Base-by-base conservation (phyloP, 495 filamentous ascomycete genomes). In the Penicillium cosmopolitanum region DNA sequence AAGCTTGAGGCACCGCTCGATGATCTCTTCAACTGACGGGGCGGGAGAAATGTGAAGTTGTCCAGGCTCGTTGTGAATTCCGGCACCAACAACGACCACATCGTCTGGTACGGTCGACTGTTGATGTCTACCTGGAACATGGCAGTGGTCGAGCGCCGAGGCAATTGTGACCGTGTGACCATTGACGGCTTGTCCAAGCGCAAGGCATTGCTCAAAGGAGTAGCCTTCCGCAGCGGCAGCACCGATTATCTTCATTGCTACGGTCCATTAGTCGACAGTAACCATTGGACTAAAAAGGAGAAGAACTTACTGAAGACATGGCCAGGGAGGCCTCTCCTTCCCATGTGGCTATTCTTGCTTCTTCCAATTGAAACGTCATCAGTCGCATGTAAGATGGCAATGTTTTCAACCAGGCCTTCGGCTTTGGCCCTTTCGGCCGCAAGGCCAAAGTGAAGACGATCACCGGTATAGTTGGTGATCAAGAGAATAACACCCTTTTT, bases 261-360 rank as follows among this genome's bases (percentile, higher is more conserved):
- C 18, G 11, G 15, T 21, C 4, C 19, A n/a, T 36, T 5, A 16
- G 40, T 11, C 36, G 15, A 4, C 36, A 12, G 36, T 38, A 38
- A n/a, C 1, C n/a, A 4, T 38, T 9, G 5, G 36, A n/a, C 5
- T 44, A 2, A 15, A n/a, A 44, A 18, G 8, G 16, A 18, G 6
- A 44, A 19, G n/a, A 31, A 34, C 57, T 42, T 43, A 60, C 57
- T 60, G 44, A 60, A 60, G 40, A 60, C 34, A 55, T 60, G 51
- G 1, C 57, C 57, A 1, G 57, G 57, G 2, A 60, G 36, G 9
- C 57, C 57, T 50, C 57, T 28, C 16, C 57, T 33, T 3, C 57
- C 57, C 57, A 60, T 60, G 13, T 56, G 46, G 25, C 52, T 61
- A 18, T 56, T 56, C 28, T 57, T 50, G 23, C 55, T 50, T 43